Percentiles rank a stretch among this genome's conserved stretches.
Conservation (phyloP, 2,329 filamentous ascomycete species). For the Neocucurbitaria cava region DNA sequence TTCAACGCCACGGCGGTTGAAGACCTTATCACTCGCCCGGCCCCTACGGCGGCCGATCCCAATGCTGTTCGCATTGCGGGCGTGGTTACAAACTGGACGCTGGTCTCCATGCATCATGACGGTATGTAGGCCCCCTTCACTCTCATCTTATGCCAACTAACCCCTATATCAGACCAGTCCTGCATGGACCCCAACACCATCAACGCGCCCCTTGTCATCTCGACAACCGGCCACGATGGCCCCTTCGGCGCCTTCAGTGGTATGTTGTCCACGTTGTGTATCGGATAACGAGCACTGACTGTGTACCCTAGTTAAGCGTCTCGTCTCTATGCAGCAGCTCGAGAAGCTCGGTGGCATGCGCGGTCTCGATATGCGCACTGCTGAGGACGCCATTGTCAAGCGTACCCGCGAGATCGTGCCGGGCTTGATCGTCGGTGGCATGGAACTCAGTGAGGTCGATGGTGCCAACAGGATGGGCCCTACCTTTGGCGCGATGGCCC, state of each 20-base stretch:
- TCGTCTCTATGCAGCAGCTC: conserved; percentile 85
- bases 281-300: not conserved
- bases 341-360: conserved; percentile 90
- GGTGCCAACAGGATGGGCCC: conserved; percentile 92
- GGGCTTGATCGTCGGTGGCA: conserved; percentile 89
- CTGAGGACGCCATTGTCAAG: conserved; percentile 94
- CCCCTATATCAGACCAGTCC: conserved; percentile 72
- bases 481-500: conserved; percentile 87
- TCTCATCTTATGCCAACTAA: conserved; percentile 7
- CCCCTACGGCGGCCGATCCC: conserved; percentile 48
- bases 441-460: conserved; percentile 91
- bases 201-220: conserved; percentile 87
- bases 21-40: conserved; percentile 83
- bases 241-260: conserved; percentile 82
- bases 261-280: not conserved
- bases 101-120: conserved; percentile 71
- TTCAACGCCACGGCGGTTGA: conserved; percentile 95
- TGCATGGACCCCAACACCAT: conserved; percentile 99
- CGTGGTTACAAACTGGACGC: conserved; percentile 95
- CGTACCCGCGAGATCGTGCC: conserved; percentile 86
- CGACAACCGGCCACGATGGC: conserved; percentile 88
- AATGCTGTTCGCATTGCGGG: conserved; percentile 76
- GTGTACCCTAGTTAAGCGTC: conserved; percentile 74
- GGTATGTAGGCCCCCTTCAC: conserved; percentile 13
- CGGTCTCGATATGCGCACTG: conserved; percentile 88